Evolutionary conservation across 345 rosid species (phyloP).

Genomic region (Moricandia moricandioides): DNA sequence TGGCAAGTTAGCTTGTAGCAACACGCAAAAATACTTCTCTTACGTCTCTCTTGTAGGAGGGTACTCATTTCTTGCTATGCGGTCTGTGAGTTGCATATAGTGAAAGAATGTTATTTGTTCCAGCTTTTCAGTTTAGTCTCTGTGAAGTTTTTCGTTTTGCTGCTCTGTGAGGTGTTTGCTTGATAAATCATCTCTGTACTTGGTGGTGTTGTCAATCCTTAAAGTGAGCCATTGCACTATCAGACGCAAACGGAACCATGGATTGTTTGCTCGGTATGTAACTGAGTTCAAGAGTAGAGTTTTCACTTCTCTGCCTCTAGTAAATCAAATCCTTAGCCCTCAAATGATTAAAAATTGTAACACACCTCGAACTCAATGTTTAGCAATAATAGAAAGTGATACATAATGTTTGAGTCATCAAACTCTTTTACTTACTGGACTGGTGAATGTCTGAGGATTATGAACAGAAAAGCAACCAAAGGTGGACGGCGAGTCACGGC

Average conservation of each 20-base stretch:
- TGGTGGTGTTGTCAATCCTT: conserved; percentile 55
- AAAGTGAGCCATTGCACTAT: conserved; percentile 67
- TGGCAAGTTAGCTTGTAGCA: neutral
- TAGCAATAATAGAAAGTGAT: neutral
- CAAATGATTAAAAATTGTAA: neutral
- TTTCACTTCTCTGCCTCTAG: neutral
- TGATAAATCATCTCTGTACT: neutral
- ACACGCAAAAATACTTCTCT: no score
- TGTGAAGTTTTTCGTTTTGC: neutral
- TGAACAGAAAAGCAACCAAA: conserved; percentile 88
- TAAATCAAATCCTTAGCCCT: neutral
- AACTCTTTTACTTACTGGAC: conserved; percentile 14
- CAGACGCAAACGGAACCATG: conserved; percentile 80
- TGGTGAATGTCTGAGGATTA: conserved; percentile 13
- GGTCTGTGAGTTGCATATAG: neutral
- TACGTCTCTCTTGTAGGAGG: no score
- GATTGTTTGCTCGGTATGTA: conserved; percentile 80
- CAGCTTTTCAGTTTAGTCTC: neutral
- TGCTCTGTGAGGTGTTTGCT: neutral
- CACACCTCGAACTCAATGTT: neutral
- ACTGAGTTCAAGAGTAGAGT: neutral
- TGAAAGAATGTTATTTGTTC: neutral
- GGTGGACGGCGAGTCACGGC: conserved; percentile 76
- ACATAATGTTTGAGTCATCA: conserved; percentile 2
- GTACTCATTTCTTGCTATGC: no score